Evolutionary conservation across 2,329 filamentous ascomycete species (phyloP), one percentile per base, ranked within the genome.

Genomic region (Aspergillus sp.): DNA sequence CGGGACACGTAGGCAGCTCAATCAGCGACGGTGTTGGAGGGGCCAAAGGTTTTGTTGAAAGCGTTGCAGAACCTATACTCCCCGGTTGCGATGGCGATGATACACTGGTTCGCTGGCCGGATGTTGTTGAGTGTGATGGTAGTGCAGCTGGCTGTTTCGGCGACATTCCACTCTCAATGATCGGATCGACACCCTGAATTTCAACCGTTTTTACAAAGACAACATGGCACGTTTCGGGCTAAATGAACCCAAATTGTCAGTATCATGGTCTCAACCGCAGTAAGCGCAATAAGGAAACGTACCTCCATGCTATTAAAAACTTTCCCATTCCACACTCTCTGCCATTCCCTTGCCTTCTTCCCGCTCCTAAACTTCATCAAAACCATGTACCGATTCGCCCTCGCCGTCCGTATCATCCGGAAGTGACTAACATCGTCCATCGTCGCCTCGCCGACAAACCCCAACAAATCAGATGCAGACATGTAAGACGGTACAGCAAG

Each of bases 401-500:
- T 84, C 54, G 89, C 90, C 1, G 95, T 98, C 81, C 92, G 88
- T 56, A 99, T 90, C 85, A 99, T 91, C 53, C 95, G 84, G 71
- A 96, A 96, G 77, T 99, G 95, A 66, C 89, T 95, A 58, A 99
- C 91, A 59, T 93, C 85, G 57, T 90, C 86, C 71, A 90, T 85
- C 73, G 93, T 96, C 70, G 87, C 87, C 71, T 96, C 90, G 3
- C 95, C 95, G 6, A 98, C 85, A 67, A 96, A 98, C 0, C 91
- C 93, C 62, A 98, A 77, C 58, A 99, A 91, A 69, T 98, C 93
- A 6, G 90, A 89, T 0, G 93, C 90, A 7, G 91, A 91, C 78
- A 98, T 89, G 74, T 97, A 98, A 31, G 90, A 95, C 6, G 95
- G 95, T 14, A 99, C 93, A 5, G 93, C 93, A 27, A 96, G 87